Conservation (phyloP, 2,329 filamentous ascomycete species). For the Trichoderma simmonsii region DNA sequence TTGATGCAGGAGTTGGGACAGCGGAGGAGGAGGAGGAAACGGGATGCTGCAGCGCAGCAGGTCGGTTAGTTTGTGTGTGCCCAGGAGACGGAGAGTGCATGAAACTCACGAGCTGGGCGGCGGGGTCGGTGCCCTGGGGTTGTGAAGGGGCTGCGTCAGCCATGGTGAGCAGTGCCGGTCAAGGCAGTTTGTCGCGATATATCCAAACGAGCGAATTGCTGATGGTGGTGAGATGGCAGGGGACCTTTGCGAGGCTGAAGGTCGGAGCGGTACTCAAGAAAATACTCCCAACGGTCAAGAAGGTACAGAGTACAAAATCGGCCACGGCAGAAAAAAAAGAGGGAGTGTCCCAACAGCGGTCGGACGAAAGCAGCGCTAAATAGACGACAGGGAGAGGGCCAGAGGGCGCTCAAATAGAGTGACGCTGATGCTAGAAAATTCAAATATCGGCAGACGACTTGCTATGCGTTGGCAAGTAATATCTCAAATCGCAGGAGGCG, state of each 20-base stretch:
- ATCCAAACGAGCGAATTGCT: slow-evolving; percentile 14
- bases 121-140: slow-evolving; percentile 22
- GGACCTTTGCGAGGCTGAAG: slow-evolving; percentile 1
- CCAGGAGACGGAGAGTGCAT: not conserved
- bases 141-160: slow-evolving; percentile 26
- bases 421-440: not conserved
- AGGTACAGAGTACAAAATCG: not conserved
- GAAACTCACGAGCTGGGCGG: slow-evolving; percentile 23
- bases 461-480: slow-evolving; percentile 9
- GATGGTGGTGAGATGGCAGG: not conserved
- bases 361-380: not conserved
- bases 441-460: slow-evolving; percentile 5
- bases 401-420: not conserved
- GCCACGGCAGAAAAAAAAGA: not conserved
- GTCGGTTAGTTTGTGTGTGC: slow-evolving; percentile 4
- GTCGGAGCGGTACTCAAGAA: not conserved
- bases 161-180: slow-evolving; percentile 25
- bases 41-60: slow-evolving; percentile 11
- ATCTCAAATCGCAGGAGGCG: not conserved
- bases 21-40: slow-evolving; percentile 18
- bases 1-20: slow-evolving; percentile 31
- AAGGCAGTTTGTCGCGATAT: slow-evolving; percentile 16
- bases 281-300: not conserved
- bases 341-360: not conserved
- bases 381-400: not conserved